A percentile compares a stretch with the other conserved stretches of the same genome.
Conservation (phyloP, 2,329 filamentous ascomycete genomes). For the Elsinoe perseae region DNA sequence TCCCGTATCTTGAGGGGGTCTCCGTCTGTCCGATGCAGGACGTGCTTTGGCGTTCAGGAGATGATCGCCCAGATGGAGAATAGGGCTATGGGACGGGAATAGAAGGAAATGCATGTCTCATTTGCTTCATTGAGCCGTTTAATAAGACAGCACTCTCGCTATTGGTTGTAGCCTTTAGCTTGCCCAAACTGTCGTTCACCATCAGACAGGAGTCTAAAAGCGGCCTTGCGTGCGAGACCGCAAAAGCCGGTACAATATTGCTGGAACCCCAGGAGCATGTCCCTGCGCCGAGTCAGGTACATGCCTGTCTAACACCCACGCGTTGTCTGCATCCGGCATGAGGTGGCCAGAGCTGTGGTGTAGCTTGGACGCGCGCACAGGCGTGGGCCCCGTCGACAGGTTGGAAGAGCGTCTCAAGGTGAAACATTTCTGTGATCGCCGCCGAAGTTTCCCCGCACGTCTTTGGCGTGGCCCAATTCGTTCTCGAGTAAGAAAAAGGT, state of each 20-base stretch:
- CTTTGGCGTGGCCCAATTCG: background rate
- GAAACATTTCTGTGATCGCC: slow-evolving; percentile 4
- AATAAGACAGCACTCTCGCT: background rate
- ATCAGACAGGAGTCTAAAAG: background rate
- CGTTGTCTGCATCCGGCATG: background rate
- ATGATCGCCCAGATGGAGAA: background rate
- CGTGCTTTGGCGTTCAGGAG: background rate
- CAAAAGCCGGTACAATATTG: background rate
- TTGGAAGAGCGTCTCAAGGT: slow-evolving; percentile 3
- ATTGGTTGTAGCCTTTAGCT: background rate
- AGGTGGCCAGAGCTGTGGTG: background rate
- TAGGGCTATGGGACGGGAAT: background rate
- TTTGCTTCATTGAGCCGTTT: background rate
- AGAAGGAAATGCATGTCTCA: background rate
- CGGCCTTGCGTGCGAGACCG: background rate
- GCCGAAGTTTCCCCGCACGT: slow-evolving; percentile 1
- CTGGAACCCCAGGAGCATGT: background rate
- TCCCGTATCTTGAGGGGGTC: background rate
- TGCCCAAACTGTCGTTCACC: background rate
- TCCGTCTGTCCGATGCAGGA: background rate
- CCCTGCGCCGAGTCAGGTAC: background rate
- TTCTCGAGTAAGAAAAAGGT: background rate
- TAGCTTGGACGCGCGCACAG: background rate
- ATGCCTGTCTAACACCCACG: background rate
- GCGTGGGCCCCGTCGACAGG: background rate